phyloP scores from a whole-genome alignment of 2,329 filamentous ascomycete genomes.

The Alternaria viburni region DNA sequence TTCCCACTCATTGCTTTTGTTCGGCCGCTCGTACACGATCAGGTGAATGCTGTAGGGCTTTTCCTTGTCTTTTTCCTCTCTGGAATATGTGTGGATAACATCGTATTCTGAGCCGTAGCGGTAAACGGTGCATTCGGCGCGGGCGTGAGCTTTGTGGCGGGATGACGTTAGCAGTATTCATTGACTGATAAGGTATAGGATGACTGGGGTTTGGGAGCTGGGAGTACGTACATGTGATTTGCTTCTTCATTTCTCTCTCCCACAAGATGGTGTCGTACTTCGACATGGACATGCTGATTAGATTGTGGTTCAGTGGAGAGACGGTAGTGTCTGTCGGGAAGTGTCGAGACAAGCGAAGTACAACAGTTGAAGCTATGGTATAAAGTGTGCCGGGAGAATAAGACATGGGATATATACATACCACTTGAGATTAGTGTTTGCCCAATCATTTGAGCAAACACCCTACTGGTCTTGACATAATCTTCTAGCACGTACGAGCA shows the following conservation, averaged over 20 bases:
- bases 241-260: not conserved
- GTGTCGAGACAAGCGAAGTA: not conserved
- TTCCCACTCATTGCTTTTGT: not conserved
- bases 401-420: not conserved
- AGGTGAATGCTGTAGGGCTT: not conserved
- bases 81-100: not conserved
- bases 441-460: not conserved
- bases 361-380: not conserved
- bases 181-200: not conserved
- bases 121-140: accelerated
- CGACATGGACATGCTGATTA: not conserved
- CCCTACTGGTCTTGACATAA: accelerated
- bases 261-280: not conserved
- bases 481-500: not conserved
- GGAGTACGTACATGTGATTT: not conserved
- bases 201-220: not conserved
- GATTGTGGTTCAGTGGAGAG: not conserved
- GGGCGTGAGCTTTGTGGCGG: not conserved
- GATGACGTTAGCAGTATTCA: too few species aligned
- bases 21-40: not conserved
- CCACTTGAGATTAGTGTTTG: not conserved
- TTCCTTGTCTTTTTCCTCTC: not conserved
- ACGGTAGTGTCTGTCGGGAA: not conserved
- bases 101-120: not conserved
- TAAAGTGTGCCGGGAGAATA: accelerated